Evolutionary conservation across 495 filamentous ascomycete species (phyloP).

Genomic region (Hypoxylon trugodes): DNA sequence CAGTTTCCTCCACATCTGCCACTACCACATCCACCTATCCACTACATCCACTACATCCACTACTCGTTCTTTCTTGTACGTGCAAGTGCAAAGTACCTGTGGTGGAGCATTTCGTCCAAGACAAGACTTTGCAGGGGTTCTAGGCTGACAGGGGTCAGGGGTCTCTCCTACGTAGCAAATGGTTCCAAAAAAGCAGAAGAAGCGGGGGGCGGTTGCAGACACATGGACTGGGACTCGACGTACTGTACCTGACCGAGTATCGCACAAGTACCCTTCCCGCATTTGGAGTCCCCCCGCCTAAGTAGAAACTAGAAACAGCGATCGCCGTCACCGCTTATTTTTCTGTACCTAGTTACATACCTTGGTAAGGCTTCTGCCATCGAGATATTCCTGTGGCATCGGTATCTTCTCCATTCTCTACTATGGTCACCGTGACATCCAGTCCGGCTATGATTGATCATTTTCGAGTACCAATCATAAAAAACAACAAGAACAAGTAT

Average conservation of each 20-base stretch:
- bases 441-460: background rate
- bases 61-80: too few relatives aligned
- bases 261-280: constrained; percentile 21
- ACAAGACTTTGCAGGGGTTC: constrained; percentile 18
- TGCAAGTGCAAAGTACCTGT: constrained; percentile 24
- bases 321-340: constrained; percentile 34
- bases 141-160: constrained; percentile 25
- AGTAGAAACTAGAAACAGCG: constrained; percentile 16
- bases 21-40: constrained; percentile 22
- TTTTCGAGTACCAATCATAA: background rate
- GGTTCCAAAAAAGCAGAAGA: constrained; percentile 39
- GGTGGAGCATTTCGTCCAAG: constrained; percentile 18
- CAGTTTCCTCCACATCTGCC: constrained; percentile 25
- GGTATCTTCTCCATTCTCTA: background rate
- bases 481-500: background rate
- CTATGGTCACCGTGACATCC: background rate
- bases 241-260: constrained; percentile 29
- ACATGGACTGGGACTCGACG: constrained; percentile 33
- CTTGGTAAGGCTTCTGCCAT: background rate
- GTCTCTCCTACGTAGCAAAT: constrained; percentile 15
- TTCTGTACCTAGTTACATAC: constrained; percentile 13
- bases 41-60: too few relatives aligned
- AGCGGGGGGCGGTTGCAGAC: constrained; percentile 34
- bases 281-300: constrained; percentile 10
- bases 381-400: constrained; percentile 5